Percentiles rank a stretch among this genome's conserved stretches.
Conservation (phyloP, 2,329 filamentous ascomycete species). For the Tolypocladium pustulatum region DNA sequence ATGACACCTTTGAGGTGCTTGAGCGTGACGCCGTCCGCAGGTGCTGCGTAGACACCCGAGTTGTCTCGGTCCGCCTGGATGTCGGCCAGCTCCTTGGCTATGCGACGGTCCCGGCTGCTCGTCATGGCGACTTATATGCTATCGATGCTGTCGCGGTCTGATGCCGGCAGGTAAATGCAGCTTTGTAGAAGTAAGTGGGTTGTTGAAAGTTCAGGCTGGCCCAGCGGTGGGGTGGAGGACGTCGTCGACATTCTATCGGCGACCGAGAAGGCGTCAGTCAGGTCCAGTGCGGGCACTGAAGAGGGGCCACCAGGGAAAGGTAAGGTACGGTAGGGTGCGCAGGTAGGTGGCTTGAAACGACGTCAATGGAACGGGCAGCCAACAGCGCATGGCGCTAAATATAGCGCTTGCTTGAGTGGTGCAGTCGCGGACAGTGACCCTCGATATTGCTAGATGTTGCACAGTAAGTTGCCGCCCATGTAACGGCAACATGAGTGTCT, state of each 20-base stretch:
- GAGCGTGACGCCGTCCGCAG: constrained; percentile 57
- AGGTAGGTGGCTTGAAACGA: not conserved
- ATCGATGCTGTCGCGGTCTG: not conserved
- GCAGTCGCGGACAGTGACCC: not conserved
- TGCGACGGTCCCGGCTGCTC: constrained; percentile 44
- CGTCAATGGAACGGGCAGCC: not conserved
- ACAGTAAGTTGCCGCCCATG: not conserved
- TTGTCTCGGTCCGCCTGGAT: constrained; percentile 60
- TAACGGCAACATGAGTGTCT: not conserved
- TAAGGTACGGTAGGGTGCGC: no score
- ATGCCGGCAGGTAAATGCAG: not conserved
- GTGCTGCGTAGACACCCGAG: constrained; percentile 65
- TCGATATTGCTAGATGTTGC: not conserved
- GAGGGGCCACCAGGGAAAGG: not conserved
- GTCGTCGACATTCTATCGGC: not conserved
- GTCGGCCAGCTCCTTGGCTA: constrained; percentile 68
- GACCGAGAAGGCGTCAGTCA: not conserved
- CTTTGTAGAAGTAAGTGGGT: not conserved
- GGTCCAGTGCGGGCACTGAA: not conserved
- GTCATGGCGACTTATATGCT: constrained; percentile 25
- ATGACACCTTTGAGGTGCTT: constrained; percentile 78
- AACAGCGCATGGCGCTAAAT: not conserved
- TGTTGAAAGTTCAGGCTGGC: not conserved
- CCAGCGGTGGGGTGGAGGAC: not conserved
- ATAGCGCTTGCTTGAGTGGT: not conserved